Evolutionary conservation across 768 basidiomycete species (phyloP), one percentile per base, ranked within the genome.

Genomic region (Rhizopogon vinicolor): DNA sequence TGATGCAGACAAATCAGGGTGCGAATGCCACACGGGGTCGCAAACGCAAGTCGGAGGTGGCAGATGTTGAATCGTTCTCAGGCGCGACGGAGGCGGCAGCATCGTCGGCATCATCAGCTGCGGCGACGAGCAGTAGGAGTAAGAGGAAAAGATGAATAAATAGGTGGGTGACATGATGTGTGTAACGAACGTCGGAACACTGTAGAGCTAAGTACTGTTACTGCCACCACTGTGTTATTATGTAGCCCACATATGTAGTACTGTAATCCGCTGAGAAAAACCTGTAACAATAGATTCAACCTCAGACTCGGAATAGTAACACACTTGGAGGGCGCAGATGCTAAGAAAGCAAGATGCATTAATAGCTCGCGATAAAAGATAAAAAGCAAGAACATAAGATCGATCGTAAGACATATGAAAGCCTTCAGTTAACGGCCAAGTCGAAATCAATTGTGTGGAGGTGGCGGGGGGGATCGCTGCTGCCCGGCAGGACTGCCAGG

Each of bases 21-120:
- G 19, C 51, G 28, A 33, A 31, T 42, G 7, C 25, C 13, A 5
- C 56, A 10, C 65, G 66, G 0, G 68, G 66, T 25, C 63, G 69
- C 58, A 77, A 77, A 58, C 68, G 77, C 49, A 78, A 78, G 63
- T 78, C 75, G 52, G 72, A 72, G 3, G 58, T 57, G 22, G 5
- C 46, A 46, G 68, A 71, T n/a, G 54, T 31, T 14, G 48, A 42
- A 3, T 39, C 2, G 22, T 16, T 49, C 41, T 46, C 44, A 4
- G 33, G 10, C 35, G 19, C 54, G 31, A 31, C 59, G 46, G 18
- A 41, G 14, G 0, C 55, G 40, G 22, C 46, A 28, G 3, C 35
- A 13, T 25, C 29, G 40, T 18, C 45, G 1, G 10, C 55, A 40
- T 19, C 37, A 12, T 7, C 51, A 14, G 31, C 62, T 16, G 53